Evolutionary conservation across 257 asterid species (phyloP).

Genomic region (Ajuga chamaepitys): DNA sequence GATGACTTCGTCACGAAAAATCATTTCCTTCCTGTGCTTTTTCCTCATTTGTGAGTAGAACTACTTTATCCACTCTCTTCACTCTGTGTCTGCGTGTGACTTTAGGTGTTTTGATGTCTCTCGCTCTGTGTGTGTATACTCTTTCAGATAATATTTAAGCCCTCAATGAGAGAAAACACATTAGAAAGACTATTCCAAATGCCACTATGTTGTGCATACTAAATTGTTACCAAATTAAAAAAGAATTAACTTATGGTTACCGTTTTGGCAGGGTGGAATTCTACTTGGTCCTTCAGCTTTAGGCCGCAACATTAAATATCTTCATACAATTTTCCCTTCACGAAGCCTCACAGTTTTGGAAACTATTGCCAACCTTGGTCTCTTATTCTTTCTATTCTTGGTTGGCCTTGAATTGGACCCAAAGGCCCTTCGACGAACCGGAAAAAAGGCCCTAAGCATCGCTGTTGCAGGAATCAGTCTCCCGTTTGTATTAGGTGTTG

Average conservation of each 20-base stretch:
- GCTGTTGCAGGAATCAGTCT: conserved; percentile 54
- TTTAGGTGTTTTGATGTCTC: too few species aligned
- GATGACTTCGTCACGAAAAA: too few species aligned
- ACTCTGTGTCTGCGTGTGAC: too few species aligned
- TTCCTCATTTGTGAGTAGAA: too few species aligned
- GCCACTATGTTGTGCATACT: not conserved
- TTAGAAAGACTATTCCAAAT: not conserved
- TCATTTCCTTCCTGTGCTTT: too few species aligned
- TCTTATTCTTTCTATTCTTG: conserved; percentile 48
- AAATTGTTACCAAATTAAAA: not conserved
- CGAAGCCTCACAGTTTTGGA: conserved; percentile 54
- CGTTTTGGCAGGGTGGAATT: conserved; percentile 46
- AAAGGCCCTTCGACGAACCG: conserved; percentile 42
- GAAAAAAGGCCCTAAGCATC: conserved; percentile 50
- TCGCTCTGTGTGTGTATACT: too few species aligned
- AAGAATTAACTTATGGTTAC: not conserved
- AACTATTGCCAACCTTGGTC: conserved; percentile 59
- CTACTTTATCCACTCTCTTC: too few species aligned
- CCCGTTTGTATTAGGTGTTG: conserved; percentile 54
- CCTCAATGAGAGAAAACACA: not conserved
- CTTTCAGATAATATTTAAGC: not conserved
- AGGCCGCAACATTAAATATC: conserved; percentile 44
- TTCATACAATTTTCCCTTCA: conserved; percentile 43
- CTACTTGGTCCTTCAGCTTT: conserved; percentile 63
- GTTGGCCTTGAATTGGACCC: conserved; percentile 63